A percentile compares a stretch with the other conserved stretches of the same genome.
These are phyloP conservation scores for Aspergillus piperis DNA, from an alignment of 2,329 filamentous ascomycete genomes.

Conservation along the genomic window DNA sequence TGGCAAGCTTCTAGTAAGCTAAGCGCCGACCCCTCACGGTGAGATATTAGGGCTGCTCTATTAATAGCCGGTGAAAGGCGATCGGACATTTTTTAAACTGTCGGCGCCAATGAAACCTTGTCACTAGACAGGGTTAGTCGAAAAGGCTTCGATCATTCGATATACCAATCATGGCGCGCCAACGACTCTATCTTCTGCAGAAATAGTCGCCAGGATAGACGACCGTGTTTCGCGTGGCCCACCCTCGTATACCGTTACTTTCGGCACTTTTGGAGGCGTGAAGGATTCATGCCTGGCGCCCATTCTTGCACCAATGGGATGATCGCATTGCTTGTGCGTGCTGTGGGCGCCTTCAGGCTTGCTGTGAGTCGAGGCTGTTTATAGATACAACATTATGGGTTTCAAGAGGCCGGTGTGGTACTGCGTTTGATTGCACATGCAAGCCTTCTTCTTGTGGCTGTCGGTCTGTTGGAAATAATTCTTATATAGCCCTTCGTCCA, in stretches of 20 bases:
- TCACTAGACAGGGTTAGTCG: not conserved
- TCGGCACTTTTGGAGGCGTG: constrained; percentile 1
- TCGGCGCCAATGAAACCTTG: constrained; percentile 2
- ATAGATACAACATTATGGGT: constrained; percentile 26
- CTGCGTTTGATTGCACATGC: constrained; percentile 27
- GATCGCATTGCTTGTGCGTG: constrained; percentile 13
- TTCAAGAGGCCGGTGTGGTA: constrained; percentile 23
- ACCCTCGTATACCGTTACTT: constrained; percentile 5
- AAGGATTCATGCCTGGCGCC: constrained; percentile 23
- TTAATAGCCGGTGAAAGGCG: not conserved
- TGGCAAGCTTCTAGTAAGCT: constrained; percentile 9
- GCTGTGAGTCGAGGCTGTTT: constrained; percentile 29
- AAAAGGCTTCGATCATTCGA: constrained; percentile 6
- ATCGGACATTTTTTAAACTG: not conserved
- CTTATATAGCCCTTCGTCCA: constrained; percentile 12
- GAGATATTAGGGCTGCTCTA: constrained; percentile 6
- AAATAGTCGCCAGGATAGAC: constrained; percentile 22
- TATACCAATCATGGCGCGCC: constrained; percentile 13
- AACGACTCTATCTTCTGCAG: constrained; percentile 11
- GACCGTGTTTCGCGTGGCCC: constrained; percentile 31
- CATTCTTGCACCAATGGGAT: constrained; percentile 27
- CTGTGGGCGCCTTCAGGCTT: constrained; percentile 29
- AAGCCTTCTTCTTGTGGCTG: constrained; percentile 5
- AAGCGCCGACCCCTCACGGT: constrained; percentile 11
- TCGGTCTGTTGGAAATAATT: not conserved